Evolutionary conservation across 139 green algal genomes (phyloP).

Genomic region (Eudorina sp.): DNA sequence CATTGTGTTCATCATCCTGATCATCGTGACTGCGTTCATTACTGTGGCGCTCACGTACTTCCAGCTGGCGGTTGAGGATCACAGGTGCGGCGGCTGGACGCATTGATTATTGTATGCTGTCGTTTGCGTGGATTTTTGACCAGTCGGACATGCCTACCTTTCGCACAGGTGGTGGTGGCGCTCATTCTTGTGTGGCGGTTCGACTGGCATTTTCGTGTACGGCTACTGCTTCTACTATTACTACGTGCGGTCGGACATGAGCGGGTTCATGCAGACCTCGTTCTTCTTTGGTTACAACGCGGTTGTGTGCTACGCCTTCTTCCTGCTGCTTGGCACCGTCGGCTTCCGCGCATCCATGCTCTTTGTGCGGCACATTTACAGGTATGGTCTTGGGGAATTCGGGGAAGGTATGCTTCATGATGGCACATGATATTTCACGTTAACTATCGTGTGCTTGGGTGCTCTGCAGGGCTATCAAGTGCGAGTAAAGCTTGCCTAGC

Average conservation of each 20-base stretch:
- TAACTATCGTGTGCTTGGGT: neutral
- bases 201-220: constrained; percentile 95
- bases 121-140: neutral
- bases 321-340: constrained; percentile 89
- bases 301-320: constrained; percentile 86
- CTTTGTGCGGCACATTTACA: constrained; percentile 83
- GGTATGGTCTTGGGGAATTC: neutral
- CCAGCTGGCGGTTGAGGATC: constrained; percentile 95
- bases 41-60: constrained; percentile 97
- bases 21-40: constrained; percentile 96
- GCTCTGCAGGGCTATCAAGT: constrained; percentile 70
- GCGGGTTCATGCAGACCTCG: constrained; percentile 84
- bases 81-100: constrained; percentile 79
- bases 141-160: neutral
- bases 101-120: neutral
- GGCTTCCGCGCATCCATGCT: constrained; percentile 80
- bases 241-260: constrained; percentile 88
- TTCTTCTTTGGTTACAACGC: constrained; percentile 92
- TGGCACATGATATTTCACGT: neutral
- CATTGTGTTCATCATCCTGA: constrained; percentile 95
- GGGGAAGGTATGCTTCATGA: neutral
- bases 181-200: constrained; percentile 95
- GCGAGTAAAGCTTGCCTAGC: too few relatives aligned
- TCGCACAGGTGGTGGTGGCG: constrained; percentile 94
- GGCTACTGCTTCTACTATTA: constrained; percentile 99